Evolutionary conservation across 2,329 filamentous ascomycete genomes (phyloP).

Genomic region (Hortaea werneckii): DNA sequence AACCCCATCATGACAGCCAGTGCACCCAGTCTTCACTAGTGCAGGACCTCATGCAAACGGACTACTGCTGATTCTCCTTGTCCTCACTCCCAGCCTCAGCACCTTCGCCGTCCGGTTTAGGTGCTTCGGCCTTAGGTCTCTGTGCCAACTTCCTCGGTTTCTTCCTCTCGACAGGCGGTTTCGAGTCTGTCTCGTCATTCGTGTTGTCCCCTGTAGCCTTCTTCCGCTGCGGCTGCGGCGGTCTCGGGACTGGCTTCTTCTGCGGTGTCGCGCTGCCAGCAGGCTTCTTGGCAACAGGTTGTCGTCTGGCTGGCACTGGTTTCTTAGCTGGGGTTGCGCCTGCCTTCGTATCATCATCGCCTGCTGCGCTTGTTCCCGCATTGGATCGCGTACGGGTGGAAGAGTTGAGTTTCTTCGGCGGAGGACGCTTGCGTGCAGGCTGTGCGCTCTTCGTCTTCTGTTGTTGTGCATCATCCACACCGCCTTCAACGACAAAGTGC

Average conservation of each 20-base stretch:
- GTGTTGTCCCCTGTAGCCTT: conserved; percentile 1
- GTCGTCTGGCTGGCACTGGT: conserved; percentile 2
- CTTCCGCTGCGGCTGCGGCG: conserved; percentile 10
- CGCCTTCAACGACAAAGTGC: conserved; percentile 31
- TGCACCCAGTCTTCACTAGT: too few species aligned
- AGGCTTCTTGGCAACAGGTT: conserved; percentile 8
- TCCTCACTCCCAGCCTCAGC: background rate
- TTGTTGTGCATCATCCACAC: conserved; percentile 11
- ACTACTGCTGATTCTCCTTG: background rate
- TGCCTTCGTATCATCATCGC: conserved; percentile 2
- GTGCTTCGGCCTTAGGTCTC: conserved; percentile 7
- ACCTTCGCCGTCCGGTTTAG: background rate
- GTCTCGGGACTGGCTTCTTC: conserved; percentile 9
- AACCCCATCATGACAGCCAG: too few species aligned
- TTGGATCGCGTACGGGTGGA: conserved; percentile 6
- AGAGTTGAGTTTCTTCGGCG: conserved; percentile 12
- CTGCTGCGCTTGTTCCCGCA: conserved; percentile 5
- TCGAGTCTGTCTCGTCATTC: conserved; percentile 5
- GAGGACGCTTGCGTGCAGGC: conserved; percentile 12
- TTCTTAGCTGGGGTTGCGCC: conserved; percentile 5
- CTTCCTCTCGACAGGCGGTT: conserved; percentile 18
- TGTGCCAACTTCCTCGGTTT: conserved; percentile 19
- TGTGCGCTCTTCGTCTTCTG: conserved; percentile 12
- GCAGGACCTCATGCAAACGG: too few species aligned
- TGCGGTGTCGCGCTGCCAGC: conserved; percentile 3